A percentile compares a stretch with the other conserved stretches of the same genome.
phyloP scores from a whole-genome alignment of 2,329 filamentous ascomycete genomes.

The Hypoxylon sp. region DNA sequence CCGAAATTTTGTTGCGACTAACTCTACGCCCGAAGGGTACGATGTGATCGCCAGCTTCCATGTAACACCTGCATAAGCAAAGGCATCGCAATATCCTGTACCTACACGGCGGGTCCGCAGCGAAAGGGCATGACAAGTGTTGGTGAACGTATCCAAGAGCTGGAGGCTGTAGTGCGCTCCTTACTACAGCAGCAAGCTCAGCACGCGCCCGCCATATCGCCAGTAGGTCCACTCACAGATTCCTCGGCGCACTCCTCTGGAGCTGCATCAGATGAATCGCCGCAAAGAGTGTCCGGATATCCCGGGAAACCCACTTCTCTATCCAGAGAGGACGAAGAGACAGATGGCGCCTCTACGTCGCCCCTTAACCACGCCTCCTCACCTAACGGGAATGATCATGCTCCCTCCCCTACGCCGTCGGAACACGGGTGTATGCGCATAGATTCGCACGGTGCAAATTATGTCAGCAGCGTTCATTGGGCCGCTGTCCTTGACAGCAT shows the following conservation, averaged over 20 bases:
- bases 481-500: slow-evolving; percentile 10
- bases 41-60: slow-evolving; percentile 6
- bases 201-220: not conserved
- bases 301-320: not conserved
- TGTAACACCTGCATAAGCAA: slow-evolving; percentile 2
- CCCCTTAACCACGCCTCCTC: not conserved
- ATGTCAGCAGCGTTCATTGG: slow-evolving; percentile 11
- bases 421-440: slow-evolving; percentile 5
- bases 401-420: not conserved
- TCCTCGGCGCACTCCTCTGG: not conserved
- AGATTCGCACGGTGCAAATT: not conserved
- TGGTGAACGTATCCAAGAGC: slow-evolving; percentile 1
- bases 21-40: not conserved
- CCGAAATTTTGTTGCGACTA: not conserved
- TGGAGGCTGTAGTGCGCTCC: not conserved
- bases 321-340: not conserved
- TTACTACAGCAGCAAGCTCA: not conserved
- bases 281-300: not conserved
- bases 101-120: slow-evolving; percentile 1
- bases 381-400: not conserved
- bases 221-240: not conserved
- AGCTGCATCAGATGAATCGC: not conserved
- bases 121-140: not conserved
- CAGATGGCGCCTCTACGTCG: not conserved
- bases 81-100: not conserved